Percentiles rank a stretch among this genome's conserved stretches.
Conservation (phyloP, 2,329 filamentous ascomycete genomes). For the Aspergillus sp. region DNA sequence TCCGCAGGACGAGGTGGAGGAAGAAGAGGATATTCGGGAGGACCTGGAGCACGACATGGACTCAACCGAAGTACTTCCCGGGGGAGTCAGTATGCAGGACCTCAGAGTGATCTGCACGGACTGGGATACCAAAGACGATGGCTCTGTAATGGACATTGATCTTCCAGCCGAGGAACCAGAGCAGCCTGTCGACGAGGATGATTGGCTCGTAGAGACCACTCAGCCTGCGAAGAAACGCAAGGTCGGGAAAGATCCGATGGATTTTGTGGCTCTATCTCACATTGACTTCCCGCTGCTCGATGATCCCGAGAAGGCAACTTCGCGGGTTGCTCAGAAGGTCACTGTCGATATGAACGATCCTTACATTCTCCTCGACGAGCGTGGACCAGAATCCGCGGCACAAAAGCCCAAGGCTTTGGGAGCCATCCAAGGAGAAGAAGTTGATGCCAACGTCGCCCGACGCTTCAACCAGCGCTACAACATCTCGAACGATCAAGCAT, state of each 20-base stretch:
- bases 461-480: slow-evolving; percentile 81
- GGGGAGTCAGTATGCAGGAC: slow-evolving; percentile 70
- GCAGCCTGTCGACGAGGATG: slow-evolving; percentile 53
- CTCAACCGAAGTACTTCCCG: slow-evolving; percentile 56
- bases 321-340: slow-evolving; percentile 68
- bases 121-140: slow-evolving; percentile 62
- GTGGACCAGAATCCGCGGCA: slow-evolving; percentile 56
- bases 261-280: slow-evolving; percentile 48
- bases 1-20: slow-evolving; percentile 40
- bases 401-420: slow-evolving; percentile 43
- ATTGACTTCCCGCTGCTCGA: slow-evolving; percentile 68
- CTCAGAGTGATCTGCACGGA: slow-evolving; percentile 80
- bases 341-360: slow-evolving; percentile 84
- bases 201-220: slow-evolving; percentile 42
- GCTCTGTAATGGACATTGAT: slow-evolving; percentile 34
- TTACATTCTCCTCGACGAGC: slow-evolving; percentile 73
- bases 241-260: slow-evolving; percentile 35
- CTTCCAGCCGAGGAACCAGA: slow-evolving; percentile 13
- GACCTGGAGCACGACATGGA: slow-evolving; percentile 50
- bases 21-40: slow-evolving; percentile 44
- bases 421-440: slow-evolving; percentile 44
- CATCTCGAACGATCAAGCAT: slow-evolving; percentile 91
- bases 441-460: slow-evolving; percentile 64
- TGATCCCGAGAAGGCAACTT: slow-evolving; percentile 67
- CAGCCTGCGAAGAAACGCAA: slow-evolving; percentile 62